Conservation (phyloP, 2,329 filamentous ascomycete genomes). For the Monascus ruber region DNA sequence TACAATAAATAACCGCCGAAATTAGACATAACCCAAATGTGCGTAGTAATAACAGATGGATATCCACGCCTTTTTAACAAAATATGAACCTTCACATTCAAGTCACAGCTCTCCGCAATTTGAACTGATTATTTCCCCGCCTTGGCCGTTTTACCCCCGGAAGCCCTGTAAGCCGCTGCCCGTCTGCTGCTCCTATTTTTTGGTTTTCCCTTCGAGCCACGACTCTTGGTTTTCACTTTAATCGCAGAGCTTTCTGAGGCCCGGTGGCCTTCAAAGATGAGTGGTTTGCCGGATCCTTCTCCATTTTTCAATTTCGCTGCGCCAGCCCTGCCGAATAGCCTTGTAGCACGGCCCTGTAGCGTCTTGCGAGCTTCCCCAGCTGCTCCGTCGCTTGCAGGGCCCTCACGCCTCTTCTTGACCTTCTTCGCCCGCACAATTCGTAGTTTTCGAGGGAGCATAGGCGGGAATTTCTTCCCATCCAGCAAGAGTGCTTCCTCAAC, state of each 20-base stretch:
- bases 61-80: too few relatives aligned
- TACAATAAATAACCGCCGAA: too few relatives aligned
- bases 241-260: slow-evolving; percentile 23
- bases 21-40: too few relatives aligned
- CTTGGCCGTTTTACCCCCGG: slow-evolving; percentile 19
- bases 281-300: slow-evolving; percentile 16
- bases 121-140: slow-evolving; percentile 1
- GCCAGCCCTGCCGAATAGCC: slow-evolving; percentile 27
- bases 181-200: slow-evolving; percentile 32
- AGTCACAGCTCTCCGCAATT: slow-evolving; percentile 2
- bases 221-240: slow-evolving; percentile 28
- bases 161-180: slow-evolving; percentile 31
- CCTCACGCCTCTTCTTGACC: slow-evolving; percentile 35
- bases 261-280: slow-evolving; percentile 37
- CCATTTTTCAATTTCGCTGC: slow-evolving; percentile 24
- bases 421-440: slow-evolving; percentile 81
- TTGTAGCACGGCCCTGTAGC: slow-evolving; percentile 28
- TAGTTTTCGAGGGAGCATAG: slow-evolving; percentile 78
- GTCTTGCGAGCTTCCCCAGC: slow-evolving; percentile 20
- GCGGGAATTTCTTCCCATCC: slow-evolving; percentile 84
- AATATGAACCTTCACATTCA: slow-evolving; percentile 2
- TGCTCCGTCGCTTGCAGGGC: slow-evolving; percentile 2
- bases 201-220: slow-evolving; percentile 29
- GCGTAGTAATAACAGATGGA: too few relatives aligned
- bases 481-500: slow-evolving; percentile 86